Conservation (phyloP, 2,329 filamentous ascomycete genomes). For the Ophiostoma sp. region DNA sequence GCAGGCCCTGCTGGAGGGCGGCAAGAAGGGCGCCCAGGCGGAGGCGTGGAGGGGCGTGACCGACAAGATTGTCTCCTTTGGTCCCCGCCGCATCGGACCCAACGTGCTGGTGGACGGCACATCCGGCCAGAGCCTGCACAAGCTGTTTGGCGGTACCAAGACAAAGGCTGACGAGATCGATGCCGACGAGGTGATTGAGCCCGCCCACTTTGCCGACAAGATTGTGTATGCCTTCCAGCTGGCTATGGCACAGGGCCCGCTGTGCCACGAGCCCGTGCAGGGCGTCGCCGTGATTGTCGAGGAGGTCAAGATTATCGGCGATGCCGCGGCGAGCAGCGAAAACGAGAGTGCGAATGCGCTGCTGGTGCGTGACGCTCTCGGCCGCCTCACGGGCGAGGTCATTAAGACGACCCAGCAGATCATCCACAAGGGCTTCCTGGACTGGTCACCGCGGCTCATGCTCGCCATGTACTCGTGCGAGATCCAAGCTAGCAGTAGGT, state of each 20-base stretch:
- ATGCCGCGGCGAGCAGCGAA: slow-evolving; percentile 38
- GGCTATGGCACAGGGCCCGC: slow-evolving; percentile 77
- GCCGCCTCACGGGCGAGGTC: slow-evolving; percentile 83
- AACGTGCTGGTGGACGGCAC: slow-evolving; percentile 88
- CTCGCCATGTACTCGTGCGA: slow-evolving; percentile 98
- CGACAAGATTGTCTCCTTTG: slow-evolving; percentile 83
- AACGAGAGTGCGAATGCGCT: slow-evolving; percentile 26
- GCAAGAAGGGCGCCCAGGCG: slow-evolving; percentile 13
- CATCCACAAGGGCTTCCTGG: slow-evolving; percentile 81
- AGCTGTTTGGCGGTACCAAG: slow-evolving; percentile 52
- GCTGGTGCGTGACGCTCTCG: slow-evolving; percentile 54
- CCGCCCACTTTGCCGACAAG: slow-evolving; percentile 78
- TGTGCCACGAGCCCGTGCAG: slow-evolving; percentile 90
- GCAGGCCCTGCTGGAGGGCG: slow-evolving; percentile 55
- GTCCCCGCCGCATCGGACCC: slow-evolving; percentile 75
- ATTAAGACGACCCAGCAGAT: slow-evolving; percentile 82
- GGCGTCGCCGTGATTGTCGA: slow-evolving; percentile 89
- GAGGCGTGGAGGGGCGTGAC: slow-evolving; percentile 73
- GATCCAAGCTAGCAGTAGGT: slow-evolving; percentile 83
- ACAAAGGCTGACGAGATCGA: slow-evolving; percentile 37
- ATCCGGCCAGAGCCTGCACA: slow-evolving; percentile 62
- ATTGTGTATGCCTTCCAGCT: slow-evolving; percentile 93
- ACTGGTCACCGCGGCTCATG: slow-evolving; percentile 93
- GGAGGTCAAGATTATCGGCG: slow-evolving; percentile 59
- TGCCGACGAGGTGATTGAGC: slow-evolving; percentile 48